Conservation (phyloP, 495 filamentous ascomycete species). For the Hyphodiscus hymeniophilus region DNA sequence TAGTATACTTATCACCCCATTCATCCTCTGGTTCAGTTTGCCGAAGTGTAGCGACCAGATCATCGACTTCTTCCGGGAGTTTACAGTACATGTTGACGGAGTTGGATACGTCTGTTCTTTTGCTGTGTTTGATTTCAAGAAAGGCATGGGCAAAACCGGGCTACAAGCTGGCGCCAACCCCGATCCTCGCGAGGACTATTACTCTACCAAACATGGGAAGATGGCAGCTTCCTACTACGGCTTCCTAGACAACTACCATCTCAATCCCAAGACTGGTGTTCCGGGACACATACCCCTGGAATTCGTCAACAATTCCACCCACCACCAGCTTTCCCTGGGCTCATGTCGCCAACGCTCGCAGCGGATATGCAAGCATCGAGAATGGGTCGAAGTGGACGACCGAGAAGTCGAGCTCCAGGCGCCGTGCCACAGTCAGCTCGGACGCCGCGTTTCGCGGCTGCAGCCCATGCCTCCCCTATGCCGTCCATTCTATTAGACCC, state of each 20-base stretch:
- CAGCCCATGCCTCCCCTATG: conserved; percentile 43
- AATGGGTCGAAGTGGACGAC: conserved; percentile 35
- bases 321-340: conserved; percentile 67
- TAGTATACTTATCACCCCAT: conserved; percentile 85
- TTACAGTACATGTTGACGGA: conserved; percentile 93
- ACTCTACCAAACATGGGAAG: conserved; percentile 89
- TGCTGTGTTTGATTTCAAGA: conserved; percentile 97
- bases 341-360: conserved; percentile 52
- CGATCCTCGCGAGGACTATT: conserved; percentile 84
- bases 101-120: conserved; percentile 94
- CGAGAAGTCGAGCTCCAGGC: conserved; percentile 12
- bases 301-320: conserved; percentile 62
- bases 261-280: conserved; percentile 49
- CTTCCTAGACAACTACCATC: conserved; percentile 83
- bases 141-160: conserved; percentile 50
- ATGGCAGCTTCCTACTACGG: conserved; percentile 93
- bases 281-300: conserved; percentile 38
- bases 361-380: conserved; percentile 46
- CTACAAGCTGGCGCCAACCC: conserved; percentile 25
- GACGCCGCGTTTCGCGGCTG: conserved; percentile 21
- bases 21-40: conserved; percentile 79
- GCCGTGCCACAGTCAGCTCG: conserved; percentile 5
- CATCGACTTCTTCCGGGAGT: conserved; percentile 96
- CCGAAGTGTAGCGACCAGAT: conserved; percentile 87
- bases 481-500: conserved; percentile 76